phyloP scores from a whole-genome alignment of 2,329 filamentous ascomycete species.

The Hortaea sp. region DNA sequence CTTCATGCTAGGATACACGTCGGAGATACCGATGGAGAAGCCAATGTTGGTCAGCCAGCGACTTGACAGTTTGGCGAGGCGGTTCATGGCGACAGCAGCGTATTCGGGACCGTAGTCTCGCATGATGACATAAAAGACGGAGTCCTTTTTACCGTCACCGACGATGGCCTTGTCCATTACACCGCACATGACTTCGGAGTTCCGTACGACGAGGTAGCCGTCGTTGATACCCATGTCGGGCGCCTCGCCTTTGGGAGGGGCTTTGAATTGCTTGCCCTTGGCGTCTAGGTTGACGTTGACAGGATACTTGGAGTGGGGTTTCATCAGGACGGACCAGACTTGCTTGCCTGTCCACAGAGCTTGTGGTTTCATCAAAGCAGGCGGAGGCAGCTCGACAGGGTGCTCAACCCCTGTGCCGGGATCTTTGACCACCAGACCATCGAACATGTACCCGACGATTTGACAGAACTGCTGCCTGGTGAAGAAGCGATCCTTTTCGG shows the following conservation, averaged over 20 bases:
- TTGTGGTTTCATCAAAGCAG: constrained; percentile 75
- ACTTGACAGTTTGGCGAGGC: constrained; percentile 81
- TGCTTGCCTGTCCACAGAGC: constrained; percentile 95
- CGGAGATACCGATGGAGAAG: constrained; percentile 91
- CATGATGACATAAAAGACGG: constrained; percentile 92
- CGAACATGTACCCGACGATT: constrained; percentile 89
- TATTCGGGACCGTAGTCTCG: constrained; percentile 87
- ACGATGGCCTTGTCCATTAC: constrained; percentile 97
- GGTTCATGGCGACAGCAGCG: constrained; percentile 85
- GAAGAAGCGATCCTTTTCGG: constrained; percentile 86
- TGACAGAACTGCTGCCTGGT: constrained; percentile 82
- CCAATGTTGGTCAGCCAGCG: constrained; percentile 80
- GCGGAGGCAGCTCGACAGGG: constrained; percentile 74
- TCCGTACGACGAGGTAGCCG: constrained; percentile 82
- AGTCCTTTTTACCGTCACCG: constrained; percentile 95
- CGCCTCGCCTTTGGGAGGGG: constrained; percentile 49
- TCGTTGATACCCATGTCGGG: constrained; percentile 69
- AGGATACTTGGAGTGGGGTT: constrained; percentile 72
- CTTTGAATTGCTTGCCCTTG: constrained; percentile 72
- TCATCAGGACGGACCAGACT: constrained; percentile 83
- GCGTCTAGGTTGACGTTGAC: constrained; percentile 89
- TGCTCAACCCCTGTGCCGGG: constrained; percentile 40
- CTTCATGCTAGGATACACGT: constrained; percentile 72
- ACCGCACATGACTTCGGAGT: constrained; percentile 95
- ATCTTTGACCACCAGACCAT: constrained; percentile 48